A percentile compares a stretch with the other conserved stretches of the same genome.
phyloP scores from a whole-genome alignment of 2,329 filamentous ascomycete species.

The Cyphellophora europaea region DNA sequence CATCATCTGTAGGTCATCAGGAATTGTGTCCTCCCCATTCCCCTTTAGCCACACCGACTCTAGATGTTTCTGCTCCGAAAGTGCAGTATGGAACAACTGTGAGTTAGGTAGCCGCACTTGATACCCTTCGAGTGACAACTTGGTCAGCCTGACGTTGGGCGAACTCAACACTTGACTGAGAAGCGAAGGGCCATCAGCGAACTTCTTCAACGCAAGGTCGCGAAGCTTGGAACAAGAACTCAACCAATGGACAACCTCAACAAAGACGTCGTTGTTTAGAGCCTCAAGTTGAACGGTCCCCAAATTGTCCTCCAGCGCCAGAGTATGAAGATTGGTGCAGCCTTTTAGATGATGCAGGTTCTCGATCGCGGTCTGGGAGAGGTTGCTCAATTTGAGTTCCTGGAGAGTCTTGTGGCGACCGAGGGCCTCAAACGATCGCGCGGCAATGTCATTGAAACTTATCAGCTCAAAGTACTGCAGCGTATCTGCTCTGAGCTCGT shows the following conservation, averaged over 20 bases:
- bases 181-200: slow-evolving; percentile 40
- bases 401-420: slow-evolving; percentile 43
- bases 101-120: slow-evolving; percentile 15
- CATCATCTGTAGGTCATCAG: slow-evolving; percentile 21
- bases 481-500: slow-evolving; percentile 45
- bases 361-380: slow-evolving; percentile 40
- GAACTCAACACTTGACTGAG: slow-evolving; percentile 22
- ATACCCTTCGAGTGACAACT: slow-evolving; percentile 23
- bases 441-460: slow-evolving; percentile 45
- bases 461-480: slow-evolving; percentile 51
- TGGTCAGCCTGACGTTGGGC: slow-evolving; percentile 20
- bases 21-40: slow-evolving; percentile 18
- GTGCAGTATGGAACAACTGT: slow-evolving; percentile 21
- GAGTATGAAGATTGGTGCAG: slow-evolving; percentile 39
- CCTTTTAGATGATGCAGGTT: slow-evolving; percentile 39
- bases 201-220: slow-evolving; percentile 40
- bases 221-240: slow-evolving; percentile 42
- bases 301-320: slow-evolving; percentile 39
- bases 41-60: slow-evolving; percentile 23
- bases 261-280: slow-evolving; percentile 43
- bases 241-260: slow-evolving; percentile 46
- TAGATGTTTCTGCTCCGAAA: slow-evolving; percentile 21
- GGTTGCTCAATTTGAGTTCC: slow-evolving; percentile 39
- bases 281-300: slow-evolving; percentile 38
- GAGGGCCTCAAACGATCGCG: slow-evolving; percentile 45